These are phyloP conservation scores for Kwoniella bestiolae DNA, from an alignment of 768 basidiomycete genomes.

Conservation along the genomic window DNA sequence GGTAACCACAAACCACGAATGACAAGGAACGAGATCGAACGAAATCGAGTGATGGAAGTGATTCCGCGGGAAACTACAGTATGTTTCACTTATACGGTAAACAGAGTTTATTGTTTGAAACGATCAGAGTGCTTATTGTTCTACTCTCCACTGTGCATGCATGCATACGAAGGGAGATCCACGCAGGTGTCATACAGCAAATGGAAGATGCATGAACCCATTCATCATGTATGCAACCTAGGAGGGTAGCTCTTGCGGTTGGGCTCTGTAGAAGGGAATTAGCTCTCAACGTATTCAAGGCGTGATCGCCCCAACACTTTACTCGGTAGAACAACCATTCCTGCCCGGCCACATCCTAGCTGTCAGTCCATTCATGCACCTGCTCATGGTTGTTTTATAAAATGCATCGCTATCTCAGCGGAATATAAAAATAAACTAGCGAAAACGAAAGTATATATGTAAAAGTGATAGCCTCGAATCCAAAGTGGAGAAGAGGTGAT, in stretches of 20 bases:
- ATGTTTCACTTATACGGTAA: background rate
- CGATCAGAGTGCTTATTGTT: background rate
- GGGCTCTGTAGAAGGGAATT: too few species aligned
- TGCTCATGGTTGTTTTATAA: background rate
- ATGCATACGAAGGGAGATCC: background rate
- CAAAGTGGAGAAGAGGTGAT: slow-evolving; percentile 19
- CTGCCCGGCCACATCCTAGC: too few species aligned
- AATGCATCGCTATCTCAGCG: slow-evolving; percentile 29
- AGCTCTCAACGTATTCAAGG: too few species aligned
- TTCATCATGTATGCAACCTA: background rate
- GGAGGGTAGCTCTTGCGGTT: too few species aligned
- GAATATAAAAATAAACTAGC: slow-evolving; percentile 19
- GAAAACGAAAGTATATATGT: slow-evolving; percentile 19
- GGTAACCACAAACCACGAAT: background rate
- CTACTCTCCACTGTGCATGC: background rate
- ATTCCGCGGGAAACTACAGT: slow-evolving; percentile 5
- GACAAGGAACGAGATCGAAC: background rate
- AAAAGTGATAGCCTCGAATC: background rate
- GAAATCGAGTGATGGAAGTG: background rate
- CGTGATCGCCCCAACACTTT: too few species aligned
- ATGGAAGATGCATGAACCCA: background rate
- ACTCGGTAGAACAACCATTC: too few species aligned
- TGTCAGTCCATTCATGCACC: background rate
- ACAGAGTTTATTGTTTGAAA: slow-evolving; percentile 2
- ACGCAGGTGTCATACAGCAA: background rate